These are phyloP conservation scores for carrot (Daucus carota) DNA, from an alignment of 129 eudicot genomes.

Conservation along the genomic window DNA sequence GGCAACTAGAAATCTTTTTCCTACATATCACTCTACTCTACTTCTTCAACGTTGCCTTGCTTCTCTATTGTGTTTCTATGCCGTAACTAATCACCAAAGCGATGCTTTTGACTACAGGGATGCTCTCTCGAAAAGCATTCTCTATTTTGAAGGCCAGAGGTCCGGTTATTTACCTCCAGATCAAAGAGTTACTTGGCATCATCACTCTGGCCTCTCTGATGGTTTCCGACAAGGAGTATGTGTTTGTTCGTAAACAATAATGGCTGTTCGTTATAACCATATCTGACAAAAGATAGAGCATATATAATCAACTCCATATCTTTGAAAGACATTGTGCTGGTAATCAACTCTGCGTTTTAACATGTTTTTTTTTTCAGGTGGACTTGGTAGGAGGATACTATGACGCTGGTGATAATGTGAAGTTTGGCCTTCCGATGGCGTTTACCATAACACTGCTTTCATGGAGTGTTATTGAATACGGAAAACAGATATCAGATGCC, in stretches of 20 bases:
- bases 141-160: conserved; percentile 85
- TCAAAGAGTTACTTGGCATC: conserved; percentile 83
- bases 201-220: conserved; percentile 77
- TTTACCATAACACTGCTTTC: conserved; percentile 80
- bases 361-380: conserved; percentile 32
- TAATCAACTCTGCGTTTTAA: not conserved
- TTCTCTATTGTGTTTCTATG: not conserved
- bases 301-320: too few relatives aligned
- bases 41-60: not conserved
- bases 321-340: too few relatives aligned
- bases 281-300: too few relatives aligned
- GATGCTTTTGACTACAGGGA: conserved; percentile 50
- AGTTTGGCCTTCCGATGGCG: conserved; percentile 92
- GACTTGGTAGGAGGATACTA: conserved; percentile 92
- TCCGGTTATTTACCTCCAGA: conserved; percentile 85
- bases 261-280: too few relatives aligned
- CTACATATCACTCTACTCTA: not conserved
- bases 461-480: conserved; percentile 64
- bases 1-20: not conserved
- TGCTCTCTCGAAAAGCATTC: conserved; percentile 64
- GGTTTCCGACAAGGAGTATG: conserved; percentile 75
- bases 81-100: not conserved
- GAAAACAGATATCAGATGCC: conserved; percentile 39
- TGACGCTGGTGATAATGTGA: conserved; percentile 93
- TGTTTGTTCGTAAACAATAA: not conserved